A percentile compares a stretch with the other conserved stretches of the same genome.
These are phyloP conservation scores for Penicillium sp. DNA, from an alignment of 2,329 filamentous ascomycete species.

Conservation along the genomic window DNA sequence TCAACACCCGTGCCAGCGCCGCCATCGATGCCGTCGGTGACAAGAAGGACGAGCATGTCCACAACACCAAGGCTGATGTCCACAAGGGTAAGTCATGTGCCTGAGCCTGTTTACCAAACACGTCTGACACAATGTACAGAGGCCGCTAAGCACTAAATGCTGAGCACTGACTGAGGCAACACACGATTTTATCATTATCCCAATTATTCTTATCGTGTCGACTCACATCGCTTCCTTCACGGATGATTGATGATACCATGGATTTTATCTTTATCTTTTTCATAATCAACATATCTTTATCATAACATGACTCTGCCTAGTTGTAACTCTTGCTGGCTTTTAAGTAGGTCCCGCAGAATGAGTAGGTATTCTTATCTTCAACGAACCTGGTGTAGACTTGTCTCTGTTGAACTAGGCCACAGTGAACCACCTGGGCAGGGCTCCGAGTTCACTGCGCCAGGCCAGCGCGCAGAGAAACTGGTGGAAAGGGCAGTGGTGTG, in stretches of 20 bases:
- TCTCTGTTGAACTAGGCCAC: too few relatives aligned
- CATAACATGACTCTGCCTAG: neutral
- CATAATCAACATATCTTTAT: neutral
- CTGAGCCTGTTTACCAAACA: neutral
- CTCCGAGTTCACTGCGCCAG: too few relatives aligned
- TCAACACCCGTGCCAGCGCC: conserved; percentile 53
- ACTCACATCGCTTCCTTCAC: neutral
- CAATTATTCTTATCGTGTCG: neutral
- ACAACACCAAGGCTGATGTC: conserved; percentile 39
- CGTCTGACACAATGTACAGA: conserved; percentile 5
- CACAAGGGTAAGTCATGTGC: conserved; percentile 18
- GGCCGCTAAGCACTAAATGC: conserved; percentile 15
- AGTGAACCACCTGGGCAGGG: too few relatives aligned
- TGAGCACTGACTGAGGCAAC: neutral
- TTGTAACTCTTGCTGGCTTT: too few relatives aligned
- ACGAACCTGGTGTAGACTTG: too few relatives aligned
- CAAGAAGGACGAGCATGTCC: conserved; percentile 52
- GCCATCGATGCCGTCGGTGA: conserved; percentile 50
- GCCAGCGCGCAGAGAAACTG: too few relatives aligned
- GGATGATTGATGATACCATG: neutral
- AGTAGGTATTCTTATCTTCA: too few relatives aligned
- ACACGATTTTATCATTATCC: neutral
- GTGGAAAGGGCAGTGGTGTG: too few relatives aligned
- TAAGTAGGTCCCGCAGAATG: neutral
- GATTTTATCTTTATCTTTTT: neutral